Evolutionary conservation across 306 rosid genomes (phyloP).

Genomic region (Ochetophila trinervis): DNA sequence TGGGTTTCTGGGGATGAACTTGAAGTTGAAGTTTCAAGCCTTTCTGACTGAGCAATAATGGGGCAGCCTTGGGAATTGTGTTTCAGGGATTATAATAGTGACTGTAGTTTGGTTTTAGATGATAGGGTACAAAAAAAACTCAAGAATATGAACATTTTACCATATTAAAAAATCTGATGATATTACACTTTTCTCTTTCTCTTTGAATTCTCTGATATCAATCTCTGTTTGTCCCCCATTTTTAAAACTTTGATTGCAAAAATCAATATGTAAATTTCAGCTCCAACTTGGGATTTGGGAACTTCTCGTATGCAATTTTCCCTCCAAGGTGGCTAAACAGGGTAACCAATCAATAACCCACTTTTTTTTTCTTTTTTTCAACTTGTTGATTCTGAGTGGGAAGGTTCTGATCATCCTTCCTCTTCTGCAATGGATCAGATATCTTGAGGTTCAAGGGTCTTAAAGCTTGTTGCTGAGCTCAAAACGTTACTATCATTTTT

Average conservation of each 20-base stretch:
- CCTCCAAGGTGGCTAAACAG: not conserved
- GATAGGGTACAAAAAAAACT: not conserved
- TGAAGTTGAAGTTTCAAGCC: not conserved
- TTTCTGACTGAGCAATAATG: not conserved
- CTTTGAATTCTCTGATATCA: too few species aligned
- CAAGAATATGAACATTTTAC: conserved; percentile 14
- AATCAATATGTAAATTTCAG: too few species aligned
- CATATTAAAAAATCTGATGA: conserved; percentile 11
- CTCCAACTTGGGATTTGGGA: too few species aligned
- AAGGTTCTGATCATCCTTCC: too few species aligned
- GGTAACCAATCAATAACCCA: not conserved
- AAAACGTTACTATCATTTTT: too few species aligned
- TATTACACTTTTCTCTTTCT: not conserved
- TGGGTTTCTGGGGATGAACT: not conserved
- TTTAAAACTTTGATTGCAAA: not conserved
- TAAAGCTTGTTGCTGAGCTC: not conserved
- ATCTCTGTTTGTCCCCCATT: not conserved
- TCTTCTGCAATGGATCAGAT: too few species aligned
- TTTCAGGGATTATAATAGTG: not conserved
- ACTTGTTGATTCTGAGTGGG: too few species aligned
- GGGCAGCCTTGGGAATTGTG: conserved; percentile 1
- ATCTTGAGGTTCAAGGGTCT: not conserved
- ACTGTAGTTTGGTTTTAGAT: conserved; percentile 10
- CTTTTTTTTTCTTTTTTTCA: not conserved
- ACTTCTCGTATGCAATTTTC: not conserved